These are phyloP conservation scores for Arabidopsis thaliana DNA, from an alignment of 345 rosid genomes.

Conservation along the genomic window DNA sequence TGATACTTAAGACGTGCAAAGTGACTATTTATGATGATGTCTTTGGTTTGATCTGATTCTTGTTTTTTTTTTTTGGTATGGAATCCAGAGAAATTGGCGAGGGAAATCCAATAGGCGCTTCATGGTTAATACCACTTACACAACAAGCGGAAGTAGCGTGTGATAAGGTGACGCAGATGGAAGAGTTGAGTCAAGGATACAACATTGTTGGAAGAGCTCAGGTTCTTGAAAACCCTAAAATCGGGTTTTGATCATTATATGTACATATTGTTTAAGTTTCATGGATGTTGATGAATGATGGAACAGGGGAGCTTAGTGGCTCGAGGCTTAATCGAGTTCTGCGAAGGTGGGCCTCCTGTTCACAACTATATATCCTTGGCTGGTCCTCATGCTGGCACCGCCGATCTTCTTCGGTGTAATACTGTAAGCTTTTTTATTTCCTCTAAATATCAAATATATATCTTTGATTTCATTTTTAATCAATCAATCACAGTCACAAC, in stretches of 20 bases:
- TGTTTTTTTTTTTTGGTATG: not conserved
- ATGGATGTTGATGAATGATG: slow-evolving; percentile 19
- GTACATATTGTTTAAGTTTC: not conserved
- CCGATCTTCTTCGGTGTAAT: slow-evolving; percentile 86
- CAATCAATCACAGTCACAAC: not conserved
- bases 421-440: slow-evolving; percentile 58
- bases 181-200: slow-evolving; percentile 79
- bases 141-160: slow-evolving; percentile 73
- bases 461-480: not conserved
- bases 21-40: not conserved
- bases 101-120: slow-evolving; percentile 62
- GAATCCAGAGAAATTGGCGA: slow-evolving; percentile 77
- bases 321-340: slow-evolving; percentile 83
- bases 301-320: slow-evolving; percentile 89
- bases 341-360: slow-evolving; percentile 82
- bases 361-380: slow-evolving; percentile 81
- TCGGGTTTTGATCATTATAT: not conserved
- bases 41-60: slow-evolving; percentile 5
- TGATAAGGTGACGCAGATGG: slow-evolving; percentile 81
- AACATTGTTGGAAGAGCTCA: slow-evolving; percentile 93
- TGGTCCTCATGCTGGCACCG: slow-evolving; percentile 98
- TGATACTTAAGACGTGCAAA: not conserved
- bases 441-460: not conserved
- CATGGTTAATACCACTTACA: slow-evolving; percentile 87
- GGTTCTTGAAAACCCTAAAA: slow-evolving; percentile 47